These are phyloP conservation scores for Capsella bursapastoris DNA, from an alignment of 345 rosid genomes.

Conservation along the genomic window DNA sequence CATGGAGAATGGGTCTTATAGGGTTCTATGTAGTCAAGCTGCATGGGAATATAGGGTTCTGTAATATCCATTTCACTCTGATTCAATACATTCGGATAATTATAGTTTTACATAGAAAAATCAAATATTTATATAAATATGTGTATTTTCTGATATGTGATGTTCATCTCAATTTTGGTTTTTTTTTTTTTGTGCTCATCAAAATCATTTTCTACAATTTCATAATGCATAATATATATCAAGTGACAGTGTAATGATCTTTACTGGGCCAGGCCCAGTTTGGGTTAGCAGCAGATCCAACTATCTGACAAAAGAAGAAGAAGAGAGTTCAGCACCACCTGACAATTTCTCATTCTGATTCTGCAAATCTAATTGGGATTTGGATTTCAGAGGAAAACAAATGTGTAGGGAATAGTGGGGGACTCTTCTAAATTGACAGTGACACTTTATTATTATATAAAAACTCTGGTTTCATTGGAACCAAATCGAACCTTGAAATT, in stretches of 20 bases:
- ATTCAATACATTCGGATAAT: too few species aligned
- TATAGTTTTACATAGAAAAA: too few species aligned
- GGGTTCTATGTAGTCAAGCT: neutral
- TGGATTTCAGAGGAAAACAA: conserved; percentile 22
- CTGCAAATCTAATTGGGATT: conserved; percentile 35
- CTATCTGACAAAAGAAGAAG: conserved; percentile 9
- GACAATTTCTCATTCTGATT: conserved; percentile 37
- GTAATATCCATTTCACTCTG: neutral
- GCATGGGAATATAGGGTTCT: neutral
- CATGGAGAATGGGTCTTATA: neutral
- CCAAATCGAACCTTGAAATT: conserved; percentile 22
- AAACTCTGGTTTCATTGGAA: conserved; percentile 33
- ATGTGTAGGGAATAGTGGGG: too few species aligned
- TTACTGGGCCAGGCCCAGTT: conserved; percentile 29
- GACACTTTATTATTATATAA: neutral
- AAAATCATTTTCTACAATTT: neutral
- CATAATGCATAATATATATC: neutral
- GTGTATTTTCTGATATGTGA: neutral
- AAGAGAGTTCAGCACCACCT: conserved; percentile 17
- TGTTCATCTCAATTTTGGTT: neutral
- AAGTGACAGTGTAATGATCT: neutral
- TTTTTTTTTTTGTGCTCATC: too few species aligned
- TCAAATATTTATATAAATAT: too few species aligned
- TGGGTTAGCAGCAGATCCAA: conserved; percentile 31
- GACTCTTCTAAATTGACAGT: conserved; percentile 24